Evolutionary conservation across 2,329 filamentous ascomycete species (phyloP).

Genomic region (Arthrobotrys iridis): DNA sequence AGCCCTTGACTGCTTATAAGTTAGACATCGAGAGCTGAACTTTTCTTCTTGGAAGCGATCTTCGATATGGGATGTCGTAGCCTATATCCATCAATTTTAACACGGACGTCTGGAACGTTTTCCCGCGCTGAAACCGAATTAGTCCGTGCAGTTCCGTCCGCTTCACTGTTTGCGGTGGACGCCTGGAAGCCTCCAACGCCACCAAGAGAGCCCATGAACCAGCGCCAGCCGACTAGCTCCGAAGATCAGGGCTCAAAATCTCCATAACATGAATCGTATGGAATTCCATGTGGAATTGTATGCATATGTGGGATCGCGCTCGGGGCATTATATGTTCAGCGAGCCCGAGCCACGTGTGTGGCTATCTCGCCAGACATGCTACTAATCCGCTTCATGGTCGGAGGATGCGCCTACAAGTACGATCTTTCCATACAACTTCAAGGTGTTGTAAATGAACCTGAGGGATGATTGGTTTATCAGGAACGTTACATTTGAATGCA

Average conservation of each 20-base stretch:
- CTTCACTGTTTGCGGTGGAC: constrained; percentile 15
- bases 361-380: not conserved
- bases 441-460: too few relatives aligned
- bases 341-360: constrained; percentile 1
- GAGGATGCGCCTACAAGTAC: too few relatives aligned
- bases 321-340: constrained; percentile 2
- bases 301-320: constrained; percentile 3
- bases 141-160: not conserved
- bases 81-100: too few relatives aligned
- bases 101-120: not conserved
- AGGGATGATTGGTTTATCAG: too few relatives aligned
- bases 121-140: not conserved
- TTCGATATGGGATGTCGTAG: constrained; percentile 1
- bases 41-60: not conserved
- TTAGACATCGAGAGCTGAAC: not conserved
- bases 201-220: not conserved
- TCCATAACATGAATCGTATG: constrained; percentile 2
- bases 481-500: too few relatives aligned
- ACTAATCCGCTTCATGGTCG: too few relatives aligned
- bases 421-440: too few relatives aligned
- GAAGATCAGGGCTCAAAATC: not conserved
- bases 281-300: not conserved
- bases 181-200: constrained; percentile 4
- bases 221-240: not conserved
- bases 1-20: not conserved